phyloP scores from a whole-genome alignment of 768 basidiomycete species.

The Lentinula aciculospora region DNA sequence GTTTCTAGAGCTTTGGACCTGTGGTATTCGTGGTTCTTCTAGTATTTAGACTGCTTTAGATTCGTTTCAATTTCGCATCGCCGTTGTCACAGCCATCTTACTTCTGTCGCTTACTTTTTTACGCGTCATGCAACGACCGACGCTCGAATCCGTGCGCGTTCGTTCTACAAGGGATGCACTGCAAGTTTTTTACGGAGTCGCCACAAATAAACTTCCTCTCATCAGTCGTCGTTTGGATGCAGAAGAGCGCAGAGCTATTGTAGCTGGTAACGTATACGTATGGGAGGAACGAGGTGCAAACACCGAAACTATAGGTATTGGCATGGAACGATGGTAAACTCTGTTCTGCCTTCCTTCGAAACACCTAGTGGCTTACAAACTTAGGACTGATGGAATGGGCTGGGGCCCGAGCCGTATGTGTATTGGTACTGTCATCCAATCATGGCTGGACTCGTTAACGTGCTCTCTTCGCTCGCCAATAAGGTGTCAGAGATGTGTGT shows the following conservation, averaged over 20 bases:
- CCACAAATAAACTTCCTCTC: conserved; percentile 59
- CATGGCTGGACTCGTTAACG: conserved; percentile 4
- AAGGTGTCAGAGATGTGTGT: conserved; percentile 50
- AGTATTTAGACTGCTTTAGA: neutral
- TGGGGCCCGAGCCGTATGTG: conserved; percentile 81
- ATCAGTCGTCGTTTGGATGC: conserved; percentile 80
- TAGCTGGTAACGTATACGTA: conserved; percentile 77
- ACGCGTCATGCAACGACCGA: conserved; percentile 66
- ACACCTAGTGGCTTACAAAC: neutral
- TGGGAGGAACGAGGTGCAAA: conserved; percentile 87
- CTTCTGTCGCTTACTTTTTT: conserved; percentile 14
- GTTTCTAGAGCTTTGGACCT: conserved; percentile 3
- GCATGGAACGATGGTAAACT: conserved; percentile 77
- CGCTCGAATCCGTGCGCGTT: conserved; percentile 70
- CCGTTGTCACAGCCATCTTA: conserved; percentile 7
- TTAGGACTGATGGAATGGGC: conserved; percentile 63
- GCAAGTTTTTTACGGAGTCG: conserved; percentile 76
- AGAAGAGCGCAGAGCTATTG: conserved; percentile 70
- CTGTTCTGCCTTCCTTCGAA: neutral
- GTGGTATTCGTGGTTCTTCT: neutral
- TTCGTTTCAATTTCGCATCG: neutral
- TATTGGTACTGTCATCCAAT: conserved; percentile 17
- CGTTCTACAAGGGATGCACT: conserved; percentile 77
- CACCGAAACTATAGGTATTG: conserved; percentile 75
- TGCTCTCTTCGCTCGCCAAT: neutral